These are phyloP conservation scores for Colletotrichum spinosum DNA, from an alignment of 2,329 filamentous ascomycete species.

Conservation along the genomic window DNA sequence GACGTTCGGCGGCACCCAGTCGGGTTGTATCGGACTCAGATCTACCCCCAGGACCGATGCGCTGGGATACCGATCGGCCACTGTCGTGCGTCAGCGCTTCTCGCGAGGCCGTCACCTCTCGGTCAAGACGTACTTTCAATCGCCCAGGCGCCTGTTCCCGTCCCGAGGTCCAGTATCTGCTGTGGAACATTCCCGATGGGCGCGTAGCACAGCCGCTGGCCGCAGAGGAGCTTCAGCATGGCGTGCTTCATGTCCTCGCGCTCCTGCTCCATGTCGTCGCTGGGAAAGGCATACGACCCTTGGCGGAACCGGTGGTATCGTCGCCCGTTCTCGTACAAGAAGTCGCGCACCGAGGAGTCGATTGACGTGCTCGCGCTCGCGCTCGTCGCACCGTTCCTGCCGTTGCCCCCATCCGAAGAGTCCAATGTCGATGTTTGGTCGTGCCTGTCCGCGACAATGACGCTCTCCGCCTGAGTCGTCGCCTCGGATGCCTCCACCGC, in stretches of 20 bases:
- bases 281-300: conserved; percentile 68
- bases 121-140: conserved; percentile 58
- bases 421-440: conserved; percentile 39
- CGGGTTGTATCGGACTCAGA: conserved; percentile 69
- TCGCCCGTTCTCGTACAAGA: conserved; percentile 66
- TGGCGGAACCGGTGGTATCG: conserved; percentile 68
- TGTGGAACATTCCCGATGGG: conserved; percentile 60
- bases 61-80: conserved; percentile 53
- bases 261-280: conserved; percentile 70
- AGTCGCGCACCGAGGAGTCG: conserved; percentile 59
- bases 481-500: conserved; percentile 51
- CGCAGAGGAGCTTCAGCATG: conserved; percentile 62
- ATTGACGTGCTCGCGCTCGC: conserved; percentile 53
- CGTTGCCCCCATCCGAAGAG: conserved; percentile 51
- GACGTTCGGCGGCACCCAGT: conserved; percentile 66
- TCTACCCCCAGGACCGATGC: conserved; percentile 61
- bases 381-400: conserved; percentile 50
- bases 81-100: conserved; percentile 26
- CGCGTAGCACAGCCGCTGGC: conserved; percentile 62
- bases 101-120: background rate
- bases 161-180: conserved; percentile 67
- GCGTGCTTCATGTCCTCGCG: conserved; percentile 68
- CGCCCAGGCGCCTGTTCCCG: conserved; percentile 70
- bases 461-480: conserved; percentile 49
- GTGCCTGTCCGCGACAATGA: conserved; percentile 50